Percentiles rank a stretch among this genome's conserved stretches.
Conservation (phyloP, 345 rosid genomes). For the Luvunga scandens region DNA sequence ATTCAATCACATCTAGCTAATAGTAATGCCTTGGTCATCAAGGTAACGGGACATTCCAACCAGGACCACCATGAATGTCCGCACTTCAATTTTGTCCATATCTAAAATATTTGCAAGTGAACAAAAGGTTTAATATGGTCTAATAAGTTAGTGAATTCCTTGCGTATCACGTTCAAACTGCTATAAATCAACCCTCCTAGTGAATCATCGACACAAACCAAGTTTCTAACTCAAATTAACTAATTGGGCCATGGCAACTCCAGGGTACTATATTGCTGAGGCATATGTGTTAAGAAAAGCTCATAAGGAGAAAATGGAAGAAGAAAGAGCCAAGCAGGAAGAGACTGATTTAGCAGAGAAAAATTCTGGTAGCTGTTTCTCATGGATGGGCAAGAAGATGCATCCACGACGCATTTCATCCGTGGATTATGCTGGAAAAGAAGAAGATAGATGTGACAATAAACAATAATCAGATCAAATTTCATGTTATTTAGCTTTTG, state of each 20-base stretch:
- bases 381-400: constrained; percentile 18
- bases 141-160: not conserved
- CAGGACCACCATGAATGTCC: not conserved
- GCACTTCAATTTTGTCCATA: not conserved
- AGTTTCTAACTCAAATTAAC: not conserved
- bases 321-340: constrained; percentile 13
- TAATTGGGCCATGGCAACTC: not conserved
- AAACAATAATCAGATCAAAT: not conserved
- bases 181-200: not conserved
- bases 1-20: not conserved
- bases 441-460: not conserved
- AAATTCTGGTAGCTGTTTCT: constrained; percentile 13
- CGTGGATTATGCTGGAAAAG: not conserved
- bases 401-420: not conserved
- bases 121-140: not conserved
- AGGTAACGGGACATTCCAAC: not conserved
- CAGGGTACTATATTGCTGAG: constrained; percentile 25
- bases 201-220: not conserved
- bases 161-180: not conserved
- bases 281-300: constrained; percentile 23
- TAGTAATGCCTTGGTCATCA: not conserved
- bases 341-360: not conserved
- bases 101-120: not conserved
- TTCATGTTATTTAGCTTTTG: not conserved
- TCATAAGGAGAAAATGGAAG: constrained; percentile 23